phyloP scores from a whole-genome alignment of 208 protist genomes.

The Acanthamoeba healyi region DNA sequence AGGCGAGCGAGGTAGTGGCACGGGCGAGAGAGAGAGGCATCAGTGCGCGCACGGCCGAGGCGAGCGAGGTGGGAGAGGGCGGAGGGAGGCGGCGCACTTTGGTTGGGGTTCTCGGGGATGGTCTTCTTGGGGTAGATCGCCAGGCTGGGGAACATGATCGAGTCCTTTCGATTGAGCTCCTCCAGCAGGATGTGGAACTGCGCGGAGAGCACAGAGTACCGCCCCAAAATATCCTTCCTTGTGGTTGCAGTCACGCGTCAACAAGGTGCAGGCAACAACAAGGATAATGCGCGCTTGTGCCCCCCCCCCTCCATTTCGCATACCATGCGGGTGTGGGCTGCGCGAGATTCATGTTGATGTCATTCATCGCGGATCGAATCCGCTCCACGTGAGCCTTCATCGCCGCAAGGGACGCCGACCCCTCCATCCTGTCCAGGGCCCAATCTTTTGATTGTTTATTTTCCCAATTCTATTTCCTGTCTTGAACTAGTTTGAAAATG shows the following conservation, averaged over 20 bases:
- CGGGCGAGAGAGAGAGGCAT: not conserved
- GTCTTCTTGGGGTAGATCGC: constrained; percentile 52
- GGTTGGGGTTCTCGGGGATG: constrained; percentile 20
- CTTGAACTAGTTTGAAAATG: no score
- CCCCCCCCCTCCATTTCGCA: no score
- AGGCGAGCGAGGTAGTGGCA: not conserved
- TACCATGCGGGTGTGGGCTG: constrained; percentile 38
- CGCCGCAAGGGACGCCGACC: not conserved
- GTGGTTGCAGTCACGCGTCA: not conserved
- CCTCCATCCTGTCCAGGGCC: not conserved
- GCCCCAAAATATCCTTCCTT: constrained; percentile 57
- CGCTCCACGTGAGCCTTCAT: constrained; percentile 63
- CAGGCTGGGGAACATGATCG: constrained; percentile 44
- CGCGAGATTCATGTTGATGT: not conserved
- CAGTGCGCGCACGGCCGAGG: not conserved
- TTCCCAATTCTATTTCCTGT: no score
- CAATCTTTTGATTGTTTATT: no score
- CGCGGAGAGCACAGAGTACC: constrained; percentile 40
- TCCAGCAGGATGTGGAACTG: constrained; percentile 71
- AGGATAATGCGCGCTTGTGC: no score
- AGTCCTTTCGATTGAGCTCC: constrained; percentile 30
- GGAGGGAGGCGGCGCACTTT: not conserved
- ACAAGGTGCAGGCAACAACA: no score
- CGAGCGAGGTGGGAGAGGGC: not conserved
- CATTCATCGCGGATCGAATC: not conserved